Evolutionary conservation across 2,329 filamentous ascomycete species (phyloP).

Genomic region (Neurospora crassa): DNA sequence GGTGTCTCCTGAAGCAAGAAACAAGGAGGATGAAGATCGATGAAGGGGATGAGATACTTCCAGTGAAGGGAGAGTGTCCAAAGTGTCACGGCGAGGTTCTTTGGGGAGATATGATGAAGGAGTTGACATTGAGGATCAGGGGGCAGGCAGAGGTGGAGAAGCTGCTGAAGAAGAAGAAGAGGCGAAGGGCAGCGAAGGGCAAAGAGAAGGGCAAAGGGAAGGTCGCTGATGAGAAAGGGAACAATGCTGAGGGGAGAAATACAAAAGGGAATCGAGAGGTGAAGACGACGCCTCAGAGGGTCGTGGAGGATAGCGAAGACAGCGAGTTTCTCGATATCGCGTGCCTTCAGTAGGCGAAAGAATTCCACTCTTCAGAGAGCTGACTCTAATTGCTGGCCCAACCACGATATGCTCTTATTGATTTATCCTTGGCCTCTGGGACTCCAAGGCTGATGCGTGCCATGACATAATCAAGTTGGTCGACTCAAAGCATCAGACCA

Average conservation of each 20-base stretch:
- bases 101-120: constrained; percentile 76
- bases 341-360: neutral
- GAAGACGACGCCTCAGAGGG: neutral
- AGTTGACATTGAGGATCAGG: constrained; percentile 64
- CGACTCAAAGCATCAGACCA: neutral
- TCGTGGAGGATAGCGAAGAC: neutral
- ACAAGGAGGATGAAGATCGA: constrained; percentile 21
- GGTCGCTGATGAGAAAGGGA: neutral
- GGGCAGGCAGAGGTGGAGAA: constrained; percentile 61
- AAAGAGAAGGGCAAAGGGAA: constrained; percentile 19
- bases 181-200: constrained; percentile 15
- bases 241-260: neutral
- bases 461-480: neutral
- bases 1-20: constrained; percentile 32
- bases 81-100: constrained; percentile 50
- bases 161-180: constrained; percentile 47
- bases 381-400: neutral
- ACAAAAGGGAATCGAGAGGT: neutral
- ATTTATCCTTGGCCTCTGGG: neutral
- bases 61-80: constrained; percentile 61
- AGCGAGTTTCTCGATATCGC: neutral
- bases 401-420: neutral
- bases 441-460: neutral
- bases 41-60: constrained; percentile 43
- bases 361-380: neutral